Conservation (phyloP, 805 yeast genomes). For the Metschnikowia arizonensis region DNA sequence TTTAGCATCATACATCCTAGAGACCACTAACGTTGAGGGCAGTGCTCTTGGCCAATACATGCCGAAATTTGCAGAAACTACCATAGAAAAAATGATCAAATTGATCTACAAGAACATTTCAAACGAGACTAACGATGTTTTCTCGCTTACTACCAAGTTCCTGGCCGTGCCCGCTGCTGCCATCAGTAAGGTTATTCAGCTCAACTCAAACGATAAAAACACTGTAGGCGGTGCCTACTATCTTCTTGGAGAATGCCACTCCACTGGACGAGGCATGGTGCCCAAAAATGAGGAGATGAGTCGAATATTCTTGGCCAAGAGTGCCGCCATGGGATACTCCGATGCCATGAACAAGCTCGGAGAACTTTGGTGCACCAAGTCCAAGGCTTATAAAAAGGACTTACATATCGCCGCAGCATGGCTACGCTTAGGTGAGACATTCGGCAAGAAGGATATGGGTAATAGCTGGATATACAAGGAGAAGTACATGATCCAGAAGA, state of each 20-base stretch:
- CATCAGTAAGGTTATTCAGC: slow-evolving; percentile 24
- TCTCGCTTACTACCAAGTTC: slow-evolving; percentile 22
- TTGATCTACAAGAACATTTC: slow-evolving; percentile 25
- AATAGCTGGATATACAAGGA: slow-evolving; percentile 74
- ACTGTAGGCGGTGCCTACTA: slow-evolving; percentile 49
- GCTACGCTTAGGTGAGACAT: slow-evolving; percentile 59
- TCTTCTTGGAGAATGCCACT: slow-evolving; percentile 56
- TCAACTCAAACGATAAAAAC: slow-evolving; percentile 35
- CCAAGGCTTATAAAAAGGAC: slow-evolving; percentile 55
- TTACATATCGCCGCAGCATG: slow-evolving; percentile 62
- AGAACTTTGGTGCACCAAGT: slow-evolving; percentile 57
- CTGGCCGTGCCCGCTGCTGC: slow-evolving; percentile 22
- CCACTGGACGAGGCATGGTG: slow-evolving; percentile 51
- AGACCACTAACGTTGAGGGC: slow-evolving; percentile 8
- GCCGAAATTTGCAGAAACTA: slow-evolving; percentile 24
- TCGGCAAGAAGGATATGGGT: slow-evolving; percentile 60
- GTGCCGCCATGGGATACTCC: slow-evolving; percentile 63
- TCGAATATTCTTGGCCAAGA: slow-evolving; percentile 54
- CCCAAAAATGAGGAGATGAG: slow-evolving; percentile 54
- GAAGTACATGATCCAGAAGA: slow-evolving; percentile 42
- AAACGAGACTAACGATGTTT: slow-evolving; percentile 25
- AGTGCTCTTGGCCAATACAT: slow-evolving; percentile 17
- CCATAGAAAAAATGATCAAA: slow-evolving; percentile 27
- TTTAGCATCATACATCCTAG: slow-evolving; percentile 18
- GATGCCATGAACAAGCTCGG: slow-evolving; percentile 73